A percentile compares a stretch with the other conserved stretches of the same genome.
These are phyloP conservation scores for Huntiella savannae DNA, from an alignment of 2,329 filamentous ascomycete genomes.

Conservation along the genomic window DNA sequence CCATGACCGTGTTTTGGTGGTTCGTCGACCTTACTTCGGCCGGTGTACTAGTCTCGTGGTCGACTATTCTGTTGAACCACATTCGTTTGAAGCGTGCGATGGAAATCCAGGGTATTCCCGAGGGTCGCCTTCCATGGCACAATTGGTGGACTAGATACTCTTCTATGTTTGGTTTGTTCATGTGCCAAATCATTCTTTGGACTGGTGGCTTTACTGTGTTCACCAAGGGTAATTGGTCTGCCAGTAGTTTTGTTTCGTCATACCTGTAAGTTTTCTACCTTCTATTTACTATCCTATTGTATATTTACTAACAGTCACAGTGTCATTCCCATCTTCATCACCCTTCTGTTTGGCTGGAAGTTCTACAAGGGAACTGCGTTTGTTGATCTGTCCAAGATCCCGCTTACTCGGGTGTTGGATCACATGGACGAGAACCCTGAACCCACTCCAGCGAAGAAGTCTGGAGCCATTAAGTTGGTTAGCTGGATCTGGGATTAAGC, in stretches of 20 bases:
- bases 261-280: slow-evolving; percentile 33
- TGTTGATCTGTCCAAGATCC: slow-evolving; percentile 30
- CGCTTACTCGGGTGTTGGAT: slow-evolving; percentile 31
- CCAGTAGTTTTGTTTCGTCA: slow-evolving; percentile 38
- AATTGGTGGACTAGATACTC: slow-evolving; percentile 41
- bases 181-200: slow-evolving; percentile 45
- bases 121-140: slow-evolving; percentile 37
- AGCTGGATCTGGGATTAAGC: slow-evolving; percentile 11
- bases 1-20: slow-evolving; percentile 43
- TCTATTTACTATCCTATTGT: not conserved
- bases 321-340: slow-evolving; percentile 38
- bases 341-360: slow-evolving; percentile 45
- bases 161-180: slow-evolving; percentile 39
- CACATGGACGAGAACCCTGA: slow-evolving; percentile 16
- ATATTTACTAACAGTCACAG: slow-evolving; percentile 17
- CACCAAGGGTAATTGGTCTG: slow-evolving; percentile 37
- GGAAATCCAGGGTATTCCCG: slow-evolving; percentile 33
- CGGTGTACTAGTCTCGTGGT: slow-evolving; percentile 34
- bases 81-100: slow-evolving; percentile 36
- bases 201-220: slow-evolving; percentile 51
- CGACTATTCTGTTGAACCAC: slow-evolving; percentile 24
- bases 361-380: slow-evolving; percentile 41
- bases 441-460: not conserved
- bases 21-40: slow-evolving; percentile 35
- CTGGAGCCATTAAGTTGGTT: slow-evolving; percentile 4